These are phyloP conservation scores for Dendrocalamus latiflorus DNA, from an alignment of 202 grass and related monocot species.

Conservation along the genomic window DNA sequence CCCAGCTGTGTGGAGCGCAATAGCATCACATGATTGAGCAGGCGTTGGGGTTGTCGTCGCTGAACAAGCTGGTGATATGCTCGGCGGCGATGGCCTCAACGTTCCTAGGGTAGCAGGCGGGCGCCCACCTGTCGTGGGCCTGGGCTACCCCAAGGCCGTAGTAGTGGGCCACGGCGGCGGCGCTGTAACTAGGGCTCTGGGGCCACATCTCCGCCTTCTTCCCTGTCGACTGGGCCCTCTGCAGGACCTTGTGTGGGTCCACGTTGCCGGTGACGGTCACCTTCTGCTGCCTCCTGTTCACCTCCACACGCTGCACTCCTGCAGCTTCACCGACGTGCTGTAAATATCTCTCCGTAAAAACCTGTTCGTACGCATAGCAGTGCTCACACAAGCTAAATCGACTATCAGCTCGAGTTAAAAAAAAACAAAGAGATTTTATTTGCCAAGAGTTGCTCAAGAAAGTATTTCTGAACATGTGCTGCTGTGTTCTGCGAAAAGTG, in stretches of 20 bases:
- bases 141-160: conserved; percentile 28
- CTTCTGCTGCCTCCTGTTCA: conserved; percentile 55
- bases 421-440: no score
- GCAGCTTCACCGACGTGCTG: background rate
- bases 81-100: conserved; percentile 30
- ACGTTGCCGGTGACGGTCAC: conserved; percentile 60
- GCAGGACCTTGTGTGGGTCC: conserved; percentile 53
- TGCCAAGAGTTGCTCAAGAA: background rate
- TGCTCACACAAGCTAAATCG: no score
- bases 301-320: conserved; percentile 58
- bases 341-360: background rate
- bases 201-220: conserved; percentile 70
- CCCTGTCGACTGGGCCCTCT: conserved; percentile 52
- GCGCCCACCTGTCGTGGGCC: conserved; percentile 39
- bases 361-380: background rate
- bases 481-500: conserved; percentile 4
- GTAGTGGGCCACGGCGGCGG: conserved; percentile 25
- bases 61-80: conserved; percentile 56
- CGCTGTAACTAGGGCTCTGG: conserved; percentile 28
- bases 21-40: conserved; percentile 65
- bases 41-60: conserved; percentile 82
- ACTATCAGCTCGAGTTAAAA: no score
- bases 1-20: background rate
- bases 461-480: background rate
- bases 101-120: background rate